Conservation (phyloP, 2,329 filamentous ascomycete genomes). For the Ophiocordyceps camponoti-leonardi region DNA sequence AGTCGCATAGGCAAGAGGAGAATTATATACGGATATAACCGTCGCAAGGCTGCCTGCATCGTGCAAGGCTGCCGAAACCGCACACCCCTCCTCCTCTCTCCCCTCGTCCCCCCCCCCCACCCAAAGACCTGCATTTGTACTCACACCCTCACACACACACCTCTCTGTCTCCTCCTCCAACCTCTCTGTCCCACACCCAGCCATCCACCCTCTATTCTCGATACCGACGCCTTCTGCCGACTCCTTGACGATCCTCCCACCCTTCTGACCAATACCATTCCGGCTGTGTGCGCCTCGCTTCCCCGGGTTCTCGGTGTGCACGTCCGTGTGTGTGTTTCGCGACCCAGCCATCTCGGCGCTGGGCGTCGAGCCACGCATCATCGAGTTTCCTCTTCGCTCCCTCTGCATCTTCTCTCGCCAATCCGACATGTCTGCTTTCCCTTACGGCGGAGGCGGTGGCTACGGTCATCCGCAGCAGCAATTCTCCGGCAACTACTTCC, state of each 20-base stretch:
- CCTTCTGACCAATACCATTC: background rate
- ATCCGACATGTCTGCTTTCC: conserved; percentile 47
- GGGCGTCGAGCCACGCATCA: background rate
- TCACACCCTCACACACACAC: background rate
- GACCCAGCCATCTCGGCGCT: background rate
- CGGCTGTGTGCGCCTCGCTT: background rate
- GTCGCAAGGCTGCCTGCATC: background rate
- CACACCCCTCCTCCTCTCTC: background rate
- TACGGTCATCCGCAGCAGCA: conserved; percentile 23
- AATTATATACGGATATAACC: background rate
- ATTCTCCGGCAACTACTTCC: conserved; percentile 15
- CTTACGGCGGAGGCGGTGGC: conserved; percentile 33
- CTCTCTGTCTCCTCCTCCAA: too few relatives aligned
- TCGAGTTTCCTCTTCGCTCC: background rate
- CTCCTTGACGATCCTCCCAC: background rate
- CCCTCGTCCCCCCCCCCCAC: too few relatives aligned
- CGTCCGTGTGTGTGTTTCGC: background rate
- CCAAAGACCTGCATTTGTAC: too few relatives aligned
- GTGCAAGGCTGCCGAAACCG: background rate
- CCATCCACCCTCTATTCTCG: background rate
- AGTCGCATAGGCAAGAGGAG: background rate
- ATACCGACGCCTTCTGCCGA: background rate
- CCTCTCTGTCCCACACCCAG: background rate
- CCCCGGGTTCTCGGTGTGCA: background rate
- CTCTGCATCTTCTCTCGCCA: background rate